Conservation (phyloP, 2,329 filamentous ascomycete species). For the Exophiala aquamarina region DNA sequence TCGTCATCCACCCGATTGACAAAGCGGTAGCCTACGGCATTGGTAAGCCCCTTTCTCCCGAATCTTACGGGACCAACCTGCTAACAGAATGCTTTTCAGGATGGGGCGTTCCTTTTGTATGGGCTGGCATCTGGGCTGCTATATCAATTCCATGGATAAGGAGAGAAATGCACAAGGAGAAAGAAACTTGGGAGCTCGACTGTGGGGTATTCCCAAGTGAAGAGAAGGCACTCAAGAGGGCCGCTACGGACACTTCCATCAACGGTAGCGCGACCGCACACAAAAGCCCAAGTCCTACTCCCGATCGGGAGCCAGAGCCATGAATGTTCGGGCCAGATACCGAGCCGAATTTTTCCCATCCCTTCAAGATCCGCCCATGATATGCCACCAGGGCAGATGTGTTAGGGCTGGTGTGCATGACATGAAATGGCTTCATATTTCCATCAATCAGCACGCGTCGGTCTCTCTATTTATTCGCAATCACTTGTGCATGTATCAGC, state of each 20-base stretch:
- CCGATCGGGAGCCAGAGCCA: slow-evolving; percentile 15
- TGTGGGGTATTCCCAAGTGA: slow-evolving; percentile 16
- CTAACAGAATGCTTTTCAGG: slow-evolving; percentile 30
- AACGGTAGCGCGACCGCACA: background rate
- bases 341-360: no score
- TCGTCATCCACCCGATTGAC: slow-evolving; percentile 47
- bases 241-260: background rate
- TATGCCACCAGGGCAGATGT: no score
- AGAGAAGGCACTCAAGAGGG: slow-evolving; percentile 11
- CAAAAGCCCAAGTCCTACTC: background rate
- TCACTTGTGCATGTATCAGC: no score
- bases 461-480: no score
- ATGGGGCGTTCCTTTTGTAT: slow-evolving; percentile 44
- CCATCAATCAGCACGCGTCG: no score
- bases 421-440: no score
- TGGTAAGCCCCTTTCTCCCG: slow-evolving; percentile 19
- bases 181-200: slow-evolving; percentile 39
- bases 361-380: no score
- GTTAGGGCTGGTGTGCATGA: no score
- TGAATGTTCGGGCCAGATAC: no score
- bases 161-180: slow-evolving; percentile 45
- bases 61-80: background rate
- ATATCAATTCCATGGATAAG: slow-evolving; percentile 50
- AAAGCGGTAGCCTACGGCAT: slow-evolving; percentile 49
- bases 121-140: slow-evolving; percentile 43